Evolutionary conservation across 176 grass and related monocot genomes (phyloP).

Genomic region (maize (Zea mays)): Zm-B73-REFERENCE-NAM-5.0 NC_050096.1:254717001-254717500

Average conservation of each 20-base stretch:
- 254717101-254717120: neutral
- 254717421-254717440: too few relatives aligned
- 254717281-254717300: too few relatives aligned
- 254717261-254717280: neutral
- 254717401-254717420: too few relatives aligned
- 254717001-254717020: neutral
- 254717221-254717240: too few relatives aligned
- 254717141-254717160: neutral
- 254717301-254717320: too few relatives aligned
- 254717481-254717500: too few relatives aligned
- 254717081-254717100: neutral
- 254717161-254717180: neutral
- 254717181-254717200: neutral
- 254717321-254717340: too few relatives aligned
- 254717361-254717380: too few relatives aligned
- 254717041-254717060: neutral
- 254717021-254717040: neutral
- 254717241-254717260: neutral
- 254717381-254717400: too few relatives aligned
- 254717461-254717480: too few relatives aligned
- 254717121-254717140: constrained; percentile 5
- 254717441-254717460: too few relatives aligned
- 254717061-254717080: neutral
- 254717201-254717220: neutral
- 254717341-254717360: too few relatives aligned